Evolutionary conservation across 192 early-diverging fungal species (phyloP).

Genomic region (Coemansia sp.): DNA sequence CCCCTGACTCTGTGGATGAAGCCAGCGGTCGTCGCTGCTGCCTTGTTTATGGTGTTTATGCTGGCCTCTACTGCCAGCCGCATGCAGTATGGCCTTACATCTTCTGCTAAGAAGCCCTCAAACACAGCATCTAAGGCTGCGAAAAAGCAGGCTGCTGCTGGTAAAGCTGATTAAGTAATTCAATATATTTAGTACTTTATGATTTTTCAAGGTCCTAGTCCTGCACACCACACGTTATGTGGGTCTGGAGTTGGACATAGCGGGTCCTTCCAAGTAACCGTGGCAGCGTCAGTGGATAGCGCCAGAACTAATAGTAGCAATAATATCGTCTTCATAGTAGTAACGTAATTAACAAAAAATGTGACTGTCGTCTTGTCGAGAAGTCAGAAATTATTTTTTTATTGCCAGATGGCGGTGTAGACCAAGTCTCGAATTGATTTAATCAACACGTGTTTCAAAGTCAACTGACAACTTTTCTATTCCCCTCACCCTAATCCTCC

Average conservation of each 20-base stretch:
- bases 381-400: background rate
- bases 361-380: background rate
- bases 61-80: slow-evolving; percentile 60
- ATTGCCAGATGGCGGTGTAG: no score
- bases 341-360: background rate
- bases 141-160: background rate
- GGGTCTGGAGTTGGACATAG: slow-evolving; percentile 44
- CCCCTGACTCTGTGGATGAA: slow-evolving; percentile 59
- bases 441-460: background rate
- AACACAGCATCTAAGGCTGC: slow-evolving; percentile 4
- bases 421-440: no score
- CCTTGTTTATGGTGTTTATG: slow-evolving; percentile 61
- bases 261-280: slow-evolving; percentile 12
- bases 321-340: background rate
- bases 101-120: background rate
- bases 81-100: slow-evolving; percentile 59
- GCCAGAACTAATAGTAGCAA: background rate
- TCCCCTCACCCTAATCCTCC: background rate
- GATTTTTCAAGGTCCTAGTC: slow-evolving; percentile 25
- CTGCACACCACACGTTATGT: slow-evolving; percentile 19
- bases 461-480: background rate
- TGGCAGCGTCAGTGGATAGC: background rate
- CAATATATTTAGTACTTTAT: background rate
- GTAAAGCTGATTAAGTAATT: background rate
- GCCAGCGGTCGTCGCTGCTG: slow-evolving; percentile 59